Evolutionary conservation across 129 eudicot genomes (phyloP), one percentile per base, ranked within the genome.

Genomic region (Sambucus nigra): DNA sequence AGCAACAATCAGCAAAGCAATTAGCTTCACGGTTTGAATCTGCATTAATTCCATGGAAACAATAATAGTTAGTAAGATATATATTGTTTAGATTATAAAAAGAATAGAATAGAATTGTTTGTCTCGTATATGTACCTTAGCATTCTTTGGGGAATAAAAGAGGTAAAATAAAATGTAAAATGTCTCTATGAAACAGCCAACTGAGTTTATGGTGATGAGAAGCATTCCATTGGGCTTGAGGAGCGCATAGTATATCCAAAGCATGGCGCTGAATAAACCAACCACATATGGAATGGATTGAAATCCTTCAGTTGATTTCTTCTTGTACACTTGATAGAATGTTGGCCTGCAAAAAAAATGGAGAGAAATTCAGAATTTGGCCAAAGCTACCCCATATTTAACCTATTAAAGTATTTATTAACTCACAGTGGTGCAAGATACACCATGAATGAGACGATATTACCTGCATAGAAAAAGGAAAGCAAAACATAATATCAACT

Each of bases 181-280:
- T 5, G 94, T 73, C 45, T 89, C 79, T 1, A 84, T 71, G 63
- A 89, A 58, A 25, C 79, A 68, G 7, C 97, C 97, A 32, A 84
- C 66, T 1, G 95, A 65, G 60, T 89, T 89, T 1, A 89, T 89
- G 17, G 95, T 84, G 65, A 84, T 73, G 53, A 89, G 85, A 59
- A 89, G 78, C 25, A 82, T 67, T 25, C 69, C 61, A 48, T 89
- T 61, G 38, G 77, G 7, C 59, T 84, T 82, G 64, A 84, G 71
- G 18, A 78, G 60, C 11, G 97, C 97, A 31, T 89, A 89, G 56
- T 81, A 84, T n/a, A 89, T 76, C 95, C 84, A 89, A 46, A 89
- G 88, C 88, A 78, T 71, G 38, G 88, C 75, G 32, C 95, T 89
- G 35, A 84, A 84, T 22, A 89, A 73, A 1, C 83, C 86, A 2